These are phyloP conservation scores for Periconia sp. DNA, from an alignment of 2,329 filamentous ascomycete genomes.

Conservation along the genomic window DNA sequence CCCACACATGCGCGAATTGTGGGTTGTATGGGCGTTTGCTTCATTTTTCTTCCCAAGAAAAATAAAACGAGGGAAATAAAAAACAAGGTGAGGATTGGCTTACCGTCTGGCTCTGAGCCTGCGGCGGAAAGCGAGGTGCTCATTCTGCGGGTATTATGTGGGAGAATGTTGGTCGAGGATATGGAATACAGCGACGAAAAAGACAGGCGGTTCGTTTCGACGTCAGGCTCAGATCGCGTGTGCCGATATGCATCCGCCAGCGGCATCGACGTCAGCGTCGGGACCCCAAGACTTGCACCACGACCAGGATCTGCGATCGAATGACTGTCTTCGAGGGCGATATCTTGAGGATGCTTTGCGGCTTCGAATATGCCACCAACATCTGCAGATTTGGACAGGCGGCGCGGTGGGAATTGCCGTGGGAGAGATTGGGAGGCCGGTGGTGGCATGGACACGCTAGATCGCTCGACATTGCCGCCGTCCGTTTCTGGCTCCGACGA, in stretches of 20 bases:
- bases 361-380: slow-evolving; percentile 41
- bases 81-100: slow-evolving; percentile 1
- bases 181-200: slow-evolving; percentile 73
- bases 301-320: slow-evolving; percentile 14
- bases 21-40: no score
- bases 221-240: slow-evolving; percentile 48
- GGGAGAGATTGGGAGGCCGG: slow-evolving; percentile 49
- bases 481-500: slow-evolving; percentile 63
- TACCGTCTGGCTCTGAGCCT: slow-evolving; percentile 50
- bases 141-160: slow-evolving; percentile 52
- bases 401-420: slow-evolving; percentile 46
- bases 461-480: slow-evolving; percentile 59
- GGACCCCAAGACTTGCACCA: slow-evolving; percentile 18
- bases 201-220: slow-evolving; percentile 66
- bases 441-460: slow-evolving; percentile 67
- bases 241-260: slow-evolving; percentile 54
- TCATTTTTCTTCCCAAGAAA: neutral
- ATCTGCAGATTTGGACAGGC: slow-evolving; percentile 47
- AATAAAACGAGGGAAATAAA: no score
- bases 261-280: slow-evolving; percentile 14
- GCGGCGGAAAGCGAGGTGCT: slow-evolving; percentile 50
- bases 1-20: no score
- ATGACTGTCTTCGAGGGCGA: slow-evolving; percentile 53
- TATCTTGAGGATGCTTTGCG: slow-evolving; percentile 38
- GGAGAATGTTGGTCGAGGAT: slow-evolving; percentile 56